Evolutionary conservation across 2,329 filamentous ascomycete genomes (phyloP).

Genomic region (Rhinocladiella similis): DNA sequence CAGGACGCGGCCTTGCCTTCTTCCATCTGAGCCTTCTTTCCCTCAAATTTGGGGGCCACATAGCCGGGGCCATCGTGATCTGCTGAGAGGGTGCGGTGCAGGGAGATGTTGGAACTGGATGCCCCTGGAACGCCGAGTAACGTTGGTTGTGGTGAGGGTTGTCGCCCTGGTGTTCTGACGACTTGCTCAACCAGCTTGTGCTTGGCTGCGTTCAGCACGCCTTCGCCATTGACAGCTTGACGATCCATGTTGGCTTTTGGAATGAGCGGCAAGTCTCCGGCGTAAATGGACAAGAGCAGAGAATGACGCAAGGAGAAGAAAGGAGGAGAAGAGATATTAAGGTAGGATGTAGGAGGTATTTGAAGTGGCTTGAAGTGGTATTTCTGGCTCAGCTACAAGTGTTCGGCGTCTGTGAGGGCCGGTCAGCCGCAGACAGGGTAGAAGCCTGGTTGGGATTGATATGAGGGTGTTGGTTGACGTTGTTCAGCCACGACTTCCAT

Average conservation of each 20-base stretch:
- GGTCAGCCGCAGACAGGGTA: constrained; percentile 5
- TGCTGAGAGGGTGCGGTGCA: constrained; percentile 74
- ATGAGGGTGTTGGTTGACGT: background rate
- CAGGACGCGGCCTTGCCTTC: constrained; percentile 54
- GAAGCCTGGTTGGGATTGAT: no score
- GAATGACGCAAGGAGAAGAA: background rate
- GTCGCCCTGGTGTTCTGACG: constrained; percentile 56
- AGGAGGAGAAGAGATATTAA: background rate
- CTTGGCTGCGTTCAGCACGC: constrained; percentile 32
- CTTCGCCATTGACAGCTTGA: constrained; percentile 18
- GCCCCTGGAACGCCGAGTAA: constrained; percentile 72
- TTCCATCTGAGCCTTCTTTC: constrained; percentile 88
- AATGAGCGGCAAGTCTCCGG: background rate
- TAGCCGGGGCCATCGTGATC: constrained; percentile 85
- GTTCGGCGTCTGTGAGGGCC: background rate
- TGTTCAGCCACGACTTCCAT: background rate
- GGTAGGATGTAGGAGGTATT: background rate
- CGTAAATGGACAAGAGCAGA: background rate
- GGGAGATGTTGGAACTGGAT: constrained; percentile 47
- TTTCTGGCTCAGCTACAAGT: constrained; percentile 2
- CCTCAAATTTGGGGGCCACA: constrained; percentile 89
- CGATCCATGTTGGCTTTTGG: constrained; percentile 19
- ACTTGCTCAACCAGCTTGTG: constrained; percentile 62
- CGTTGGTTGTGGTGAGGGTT: constrained; percentile 84
- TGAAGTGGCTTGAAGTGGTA: background rate